Evolutionary conservation across 306 rosid genomes (phyloP), one percentile per base, ranked within the genome.

Genomic region (Hippophae gyantsensis): DNA sequence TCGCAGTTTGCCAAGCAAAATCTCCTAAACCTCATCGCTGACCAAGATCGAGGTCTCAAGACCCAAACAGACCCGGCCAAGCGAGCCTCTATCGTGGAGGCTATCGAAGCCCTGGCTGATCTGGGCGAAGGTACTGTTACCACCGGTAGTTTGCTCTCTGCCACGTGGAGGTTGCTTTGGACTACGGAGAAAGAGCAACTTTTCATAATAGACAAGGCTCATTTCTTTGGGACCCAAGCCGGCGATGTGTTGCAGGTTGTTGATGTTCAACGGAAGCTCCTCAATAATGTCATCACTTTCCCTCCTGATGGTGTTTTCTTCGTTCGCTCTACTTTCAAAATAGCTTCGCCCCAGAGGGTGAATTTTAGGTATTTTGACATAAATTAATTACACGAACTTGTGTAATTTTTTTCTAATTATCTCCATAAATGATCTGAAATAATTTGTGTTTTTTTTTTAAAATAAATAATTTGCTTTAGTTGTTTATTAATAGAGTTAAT

Each of bases 181-280:
- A 87, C 98, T 45, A 90, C 96, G 0, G 98, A 90, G 84, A 90
- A 87, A 65, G 98, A 90, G 72, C 98, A 90, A 76, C 95, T 90
- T 58, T 90, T 87, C 71, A 87, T 90, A 2, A 44, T 90, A 8
- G 79, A 87, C 70, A 90, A 90, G 52, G 89, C 98, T 42, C 45
- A 45, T 65, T 64, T 85, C 72, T 81, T 90, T 32, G 89, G 96
- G 10, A 90, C 96, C 10, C 84, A 43, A 42, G 71, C 90, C 42
- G 96, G 98, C 6, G 92, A 90, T 62, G 96, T 90, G 11, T 78
- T 90, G 78, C 98, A 87, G 76, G 96, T 90, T 7, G 87, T 90
- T 13, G 96, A 87, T 43, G 92, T 87, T 14, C 65, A 68, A 49
- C 42, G 68, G n/a, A 56, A 41, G 70, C 59, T 70, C 5, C 94